phyloP scores from a whole-genome alignment of 805 yeast genomes.

The Myxozyma lipomycoides region DNA sequence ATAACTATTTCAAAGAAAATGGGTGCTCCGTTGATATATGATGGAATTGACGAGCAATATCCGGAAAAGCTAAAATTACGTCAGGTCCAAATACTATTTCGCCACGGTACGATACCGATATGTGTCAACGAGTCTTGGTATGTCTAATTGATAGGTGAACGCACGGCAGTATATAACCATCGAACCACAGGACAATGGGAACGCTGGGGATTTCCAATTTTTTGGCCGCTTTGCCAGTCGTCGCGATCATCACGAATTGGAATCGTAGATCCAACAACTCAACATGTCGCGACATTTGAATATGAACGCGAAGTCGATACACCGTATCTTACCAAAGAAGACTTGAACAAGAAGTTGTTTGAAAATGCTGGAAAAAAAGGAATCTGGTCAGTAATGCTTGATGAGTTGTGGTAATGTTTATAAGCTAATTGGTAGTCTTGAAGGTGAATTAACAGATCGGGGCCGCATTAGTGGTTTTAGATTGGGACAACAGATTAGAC shows the following conservation, averaged over 20 bases:
- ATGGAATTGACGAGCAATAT: conserved; percentile 11
- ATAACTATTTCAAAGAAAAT: too few relatives aligned
- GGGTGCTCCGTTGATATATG: conserved; percentile 20
- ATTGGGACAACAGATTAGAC: conserved; percentile 25
- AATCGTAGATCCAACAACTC: conserved; percentile 12
- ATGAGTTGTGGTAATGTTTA: background rate
- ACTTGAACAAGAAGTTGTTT: conserved; percentile 2
- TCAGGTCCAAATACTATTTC: conserved; percentile 24
- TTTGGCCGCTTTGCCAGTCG: conserved; percentile 27
- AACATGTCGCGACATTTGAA: conserved; percentile 13
- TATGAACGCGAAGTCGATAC: conserved; percentile 27
- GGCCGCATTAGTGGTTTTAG: conserved; percentile 22
- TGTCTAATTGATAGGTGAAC: conserved; percentile 13
- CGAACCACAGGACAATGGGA: conserved; percentile 22
- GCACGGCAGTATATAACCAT: conserved; percentile 20
- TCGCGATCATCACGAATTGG: conserved; percentile 20
- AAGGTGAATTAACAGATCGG: conserved; percentile 27
- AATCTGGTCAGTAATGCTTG: conserved; percentile 3
- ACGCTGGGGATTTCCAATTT: conserved; percentile 27
- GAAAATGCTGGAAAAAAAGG: conserved; percentile 19
- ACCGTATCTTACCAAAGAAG: conserved; percentile 5
- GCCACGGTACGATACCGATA: conserved; percentile 18
- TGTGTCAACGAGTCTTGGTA: background rate
- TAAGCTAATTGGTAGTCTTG: conserved; percentile 1
- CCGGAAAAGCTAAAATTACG: conserved; percentile 11